A percentile compares a stretch with the other conserved stretches of the same genome.
These are phyloP conservation scores for Schizonepeta tenuifolia DNA, from an alignment of 257 asterid genomes.

Conservation along the genomic window DNA sequence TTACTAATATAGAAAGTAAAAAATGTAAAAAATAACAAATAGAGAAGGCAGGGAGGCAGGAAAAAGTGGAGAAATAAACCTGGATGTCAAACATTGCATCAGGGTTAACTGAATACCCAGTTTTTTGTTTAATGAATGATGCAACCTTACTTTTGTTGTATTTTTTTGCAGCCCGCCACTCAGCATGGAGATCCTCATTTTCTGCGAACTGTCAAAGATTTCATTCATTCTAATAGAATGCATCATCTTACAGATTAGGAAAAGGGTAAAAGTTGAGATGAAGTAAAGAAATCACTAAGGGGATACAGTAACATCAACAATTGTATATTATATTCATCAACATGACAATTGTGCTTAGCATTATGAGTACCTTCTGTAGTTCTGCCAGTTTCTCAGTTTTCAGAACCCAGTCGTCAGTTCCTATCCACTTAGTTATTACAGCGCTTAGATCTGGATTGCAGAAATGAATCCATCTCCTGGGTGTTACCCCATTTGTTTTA, in stretches of 20 bases:
- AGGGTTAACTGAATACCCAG: slow-evolving; percentile 77
- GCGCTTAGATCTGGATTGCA: slow-evolving; percentile 76
- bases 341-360: slow-evolving; percentile 4
- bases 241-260: slow-evolving; percentile 12
- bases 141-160: slow-evolving; percentile 70
- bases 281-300: slow-evolving; percentile 3
- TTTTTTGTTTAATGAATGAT: slow-evolving; percentile 66
- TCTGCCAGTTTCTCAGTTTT: slow-evolving; percentile 69
- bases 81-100: slow-evolving; percentile 91
- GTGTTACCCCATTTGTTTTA: slow-evolving; percentile 90
- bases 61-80: slow-evolving; percentile 46
- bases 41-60: slow-evolving; percentile 18
- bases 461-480: slow-evolving; percentile 85
- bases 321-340: slow-evolving; percentile 20
- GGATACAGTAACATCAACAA: slow-evolving; percentile 17
- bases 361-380: slow-evolving; percentile 62
- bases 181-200: slow-evolving; percentile 71
- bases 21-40: slow-evolving; percentile 9
- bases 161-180: slow-evolving; percentile 80
- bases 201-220: slow-evolving; percentile 69
- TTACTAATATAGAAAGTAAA: background rate
- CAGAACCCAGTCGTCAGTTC: slow-evolving; percentile 74
- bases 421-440: slow-evolving; percentile 79
- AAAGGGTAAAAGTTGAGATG: slow-evolving; percentile 4
- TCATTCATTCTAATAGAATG: slow-evolving; percentile 35